Evolutionary conservation across 768 basidiomycete species (phyloP), one percentile per base, ranked within the genome.

Genomic region (Aureoboletus auriporus): DNA sequence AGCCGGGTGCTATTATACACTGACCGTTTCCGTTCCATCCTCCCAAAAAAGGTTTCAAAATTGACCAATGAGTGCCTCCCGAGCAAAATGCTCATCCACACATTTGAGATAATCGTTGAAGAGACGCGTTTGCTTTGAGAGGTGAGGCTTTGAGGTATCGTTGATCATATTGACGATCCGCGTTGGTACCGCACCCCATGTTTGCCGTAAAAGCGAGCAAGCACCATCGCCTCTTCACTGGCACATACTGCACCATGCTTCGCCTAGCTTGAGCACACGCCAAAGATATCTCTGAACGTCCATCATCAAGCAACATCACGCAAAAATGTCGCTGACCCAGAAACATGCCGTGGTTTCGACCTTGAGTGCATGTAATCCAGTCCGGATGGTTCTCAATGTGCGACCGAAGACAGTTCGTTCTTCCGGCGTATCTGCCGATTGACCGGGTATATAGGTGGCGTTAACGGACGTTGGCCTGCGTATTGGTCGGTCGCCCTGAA

Each of bases 201-300:
- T 28, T 75, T 72, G 3, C 86, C 86, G 56, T 86, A 87, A 44
- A 77, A 64, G 14, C 57, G 61, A 35, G 84, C 63, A 33, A 87
- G 75, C 9, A 47, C 42, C 41, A 80, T 62, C 7, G 76, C 78
- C 54, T 80, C 81, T 13, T 66, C 64, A n/a, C n/a, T n/a, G n/a
- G 59, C 79, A 81, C 26, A 72, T 71, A 8, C 70, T 58, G 2
- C 73, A 71, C 69, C 75, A 82, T 20, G 62, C 59, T 5, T 66
- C 58, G 30, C 59, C 54, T 31, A 83, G 59, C 16, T 69, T 67
- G 42, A 88, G 67, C 8, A 79, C 80, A 33, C 62, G 65, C 58
- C 76, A 66, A 26, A 88, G 72, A 49, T 87, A 83, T 33, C 53
- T 63, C 66, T 68, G 37, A 20, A 26, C n/a, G 42, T 17, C 7